Conservation (phyloP, 1,284 basidiomycete species). For the Moesziomyces sp. region DNA sequence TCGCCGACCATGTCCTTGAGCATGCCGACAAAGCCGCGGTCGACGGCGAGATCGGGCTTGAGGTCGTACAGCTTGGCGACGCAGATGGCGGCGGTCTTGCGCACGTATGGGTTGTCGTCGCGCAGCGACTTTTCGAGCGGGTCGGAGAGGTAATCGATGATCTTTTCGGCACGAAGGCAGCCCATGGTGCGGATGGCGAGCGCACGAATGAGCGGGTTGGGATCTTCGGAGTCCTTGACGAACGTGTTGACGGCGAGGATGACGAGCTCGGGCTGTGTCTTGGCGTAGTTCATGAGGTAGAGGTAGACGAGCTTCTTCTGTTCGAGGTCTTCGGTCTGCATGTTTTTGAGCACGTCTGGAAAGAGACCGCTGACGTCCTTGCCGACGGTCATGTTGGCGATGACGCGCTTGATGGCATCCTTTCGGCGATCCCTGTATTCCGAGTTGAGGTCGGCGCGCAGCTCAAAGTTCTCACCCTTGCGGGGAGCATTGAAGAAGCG, state of each 20-base stretch:
- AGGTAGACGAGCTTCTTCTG: conserved; percentile 98
- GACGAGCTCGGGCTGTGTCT: conserved; percentile 95
- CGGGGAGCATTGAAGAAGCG: conserved; percentile 67
- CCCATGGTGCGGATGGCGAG: conserved; percentile 98
- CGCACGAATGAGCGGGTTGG: conserved; percentile 94
- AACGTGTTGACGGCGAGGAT: conserved; percentile 99
- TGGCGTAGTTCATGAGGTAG: conserved; percentile 98
- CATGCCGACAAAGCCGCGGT: conserved; percentile 91
- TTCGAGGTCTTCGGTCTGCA: conserved; percentile 91
- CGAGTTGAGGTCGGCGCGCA: conserved; percentile 77
- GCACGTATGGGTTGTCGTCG: conserved; percentile 89
- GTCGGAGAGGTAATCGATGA: conserved; percentile 96
- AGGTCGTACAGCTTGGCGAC: conserved; percentile 97
- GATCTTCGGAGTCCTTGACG: conserved; percentile 92
- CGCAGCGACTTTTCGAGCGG: conserved; percentile 88
- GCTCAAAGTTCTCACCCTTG: conserved; percentile 67
- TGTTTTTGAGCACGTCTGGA: conserved; percentile 94
- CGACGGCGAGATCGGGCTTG: conserved; percentile 91
- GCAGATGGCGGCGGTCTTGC: conserved; percentile 90
- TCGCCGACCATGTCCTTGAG: conserved; percentile 88
- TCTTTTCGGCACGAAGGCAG: conserved; percentile 95
- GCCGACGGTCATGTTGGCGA: conserved; percentile 92
- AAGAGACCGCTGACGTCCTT: conserved; percentile 96
- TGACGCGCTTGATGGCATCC: conserved; percentile 91
- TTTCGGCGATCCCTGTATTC: conserved; percentile 94